phyloP scores from a whole-genome alignment of 352 stramenopile genomes.

The Pythium scleroteichum region DNA sequence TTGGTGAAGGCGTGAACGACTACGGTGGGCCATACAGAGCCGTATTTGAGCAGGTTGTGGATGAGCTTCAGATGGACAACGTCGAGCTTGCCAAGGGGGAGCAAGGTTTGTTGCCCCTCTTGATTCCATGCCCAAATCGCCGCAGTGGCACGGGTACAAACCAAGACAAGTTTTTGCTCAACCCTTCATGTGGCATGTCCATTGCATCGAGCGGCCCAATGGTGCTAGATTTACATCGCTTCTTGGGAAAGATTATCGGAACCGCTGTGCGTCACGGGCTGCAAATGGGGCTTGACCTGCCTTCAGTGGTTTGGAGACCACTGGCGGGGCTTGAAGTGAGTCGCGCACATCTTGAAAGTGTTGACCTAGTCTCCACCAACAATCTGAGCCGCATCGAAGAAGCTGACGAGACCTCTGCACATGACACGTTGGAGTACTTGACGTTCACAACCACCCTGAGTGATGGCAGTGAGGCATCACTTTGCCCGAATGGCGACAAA shows the following conservation, averaged over 20 bases:
- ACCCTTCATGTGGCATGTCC: conserved; percentile 78
- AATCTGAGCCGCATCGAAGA: conserved; percentile 70
- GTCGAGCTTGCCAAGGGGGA: conserved; percentile 85
- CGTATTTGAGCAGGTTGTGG: conserved; percentile 96
- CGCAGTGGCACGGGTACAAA: conserved; percentile 85
- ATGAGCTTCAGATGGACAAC: conserved; percentile 93
- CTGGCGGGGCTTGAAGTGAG: conserved; percentile 78
- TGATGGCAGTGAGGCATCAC: conserved; percentile 70
- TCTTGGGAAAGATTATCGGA: conserved; percentile 96
- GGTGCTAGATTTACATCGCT: conserved; percentile 92
- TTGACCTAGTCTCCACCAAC: conserved; percentile 76
- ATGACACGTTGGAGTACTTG: conserved; percentile 70
- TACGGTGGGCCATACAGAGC: conserved; percentile 98
- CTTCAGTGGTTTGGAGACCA: conserved; percentile 85
- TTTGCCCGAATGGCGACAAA: conserved; percentile 71
- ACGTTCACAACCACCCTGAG: conserved; percentile 79
- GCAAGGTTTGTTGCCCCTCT: conserved; percentile 81
- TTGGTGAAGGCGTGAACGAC: conserved; percentile 98
- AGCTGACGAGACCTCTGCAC: conserved; percentile 33
- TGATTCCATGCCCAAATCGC: conserved; percentile 90
- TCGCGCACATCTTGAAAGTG: conserved; percentile 72
- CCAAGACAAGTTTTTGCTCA: conserved; percentile 92
- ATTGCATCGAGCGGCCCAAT: conserved; percentile 86
- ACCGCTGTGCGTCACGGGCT: conserved; percentile 95
- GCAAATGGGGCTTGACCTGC: conserved; percentile 92